A percentile compares a stretch with the other conserved stretches of the same genome.
Conservation (phyloP, 441 rosid genomes). For the Adansonia grandidieri region DNA sequence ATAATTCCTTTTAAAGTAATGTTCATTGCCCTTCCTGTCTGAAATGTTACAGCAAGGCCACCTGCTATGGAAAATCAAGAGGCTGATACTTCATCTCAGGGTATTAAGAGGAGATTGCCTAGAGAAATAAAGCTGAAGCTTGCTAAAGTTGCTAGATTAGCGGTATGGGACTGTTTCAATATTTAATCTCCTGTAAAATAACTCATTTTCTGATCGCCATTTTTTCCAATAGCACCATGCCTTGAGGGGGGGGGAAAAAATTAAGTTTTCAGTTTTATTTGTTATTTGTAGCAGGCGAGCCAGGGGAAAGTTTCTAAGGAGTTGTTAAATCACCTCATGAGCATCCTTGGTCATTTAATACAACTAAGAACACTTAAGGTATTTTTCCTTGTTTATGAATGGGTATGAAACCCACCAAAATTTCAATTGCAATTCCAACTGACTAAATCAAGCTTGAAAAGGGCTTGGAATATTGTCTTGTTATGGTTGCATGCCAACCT, state of each 20-base stretch:
- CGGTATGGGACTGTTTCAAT: not conserved
- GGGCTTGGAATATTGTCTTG: not conserved
- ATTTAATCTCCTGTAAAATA: not conserved
- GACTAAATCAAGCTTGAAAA: not conserved
- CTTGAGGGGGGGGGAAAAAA: not conserved
- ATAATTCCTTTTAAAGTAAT: not conserved
- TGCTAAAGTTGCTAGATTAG: not conserved
- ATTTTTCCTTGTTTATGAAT: not conserved
- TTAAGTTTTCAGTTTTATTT: not conserved
- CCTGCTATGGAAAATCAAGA: slow-evolving; percentile 15
- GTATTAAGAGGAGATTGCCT: not conserved
- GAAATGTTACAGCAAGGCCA: slow-evolving; percentile 4
- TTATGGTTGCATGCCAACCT: slow-evolving; percentile 1
- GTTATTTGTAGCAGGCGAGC: not conserved
- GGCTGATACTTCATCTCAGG: slow-evolving; percentile 11
- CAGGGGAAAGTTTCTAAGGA: not conserved
- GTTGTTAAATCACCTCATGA: not conserved
- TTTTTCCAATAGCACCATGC: not conserved
- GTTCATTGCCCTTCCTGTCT: not conserved
- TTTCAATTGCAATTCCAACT: not conserved
- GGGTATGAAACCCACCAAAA: not conserved
- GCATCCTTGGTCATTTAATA: slow-evolving; percentile 80
- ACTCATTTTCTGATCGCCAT: not conserved
- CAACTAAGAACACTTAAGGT: slow-evolving; percentile 74
- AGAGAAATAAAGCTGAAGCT: not conserved